Conservation (phyloP, 768 basidiomycete genomes). For the Kwoniella heveanensis region DNA sequence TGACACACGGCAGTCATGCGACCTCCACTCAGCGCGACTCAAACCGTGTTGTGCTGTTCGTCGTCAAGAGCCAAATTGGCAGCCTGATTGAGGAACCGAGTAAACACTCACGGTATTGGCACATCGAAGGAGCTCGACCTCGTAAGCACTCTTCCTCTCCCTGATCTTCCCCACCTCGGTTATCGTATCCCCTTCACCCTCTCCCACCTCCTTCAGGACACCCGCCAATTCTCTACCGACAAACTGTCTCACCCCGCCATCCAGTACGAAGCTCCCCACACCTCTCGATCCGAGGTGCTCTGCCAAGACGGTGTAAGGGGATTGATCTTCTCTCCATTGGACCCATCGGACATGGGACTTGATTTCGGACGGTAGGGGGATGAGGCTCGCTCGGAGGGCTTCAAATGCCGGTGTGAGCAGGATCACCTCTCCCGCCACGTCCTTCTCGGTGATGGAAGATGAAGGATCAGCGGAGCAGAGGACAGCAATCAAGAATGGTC, state of each 20-base stretch:
- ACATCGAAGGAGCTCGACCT: constrained; percentile 72
- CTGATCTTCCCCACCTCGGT: constrained; percentile 65
- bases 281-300: constrained; percentile 40
- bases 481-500: constrained; percentile 72
- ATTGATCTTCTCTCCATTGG: constrained; percentile 65
- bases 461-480: constrained; percentile 55
- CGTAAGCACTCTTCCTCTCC: constrained; percentile 72
- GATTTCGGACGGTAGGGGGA: constrained; percentile 60
- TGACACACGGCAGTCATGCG: too few species aligned
- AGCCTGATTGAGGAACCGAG: too few species aligned
- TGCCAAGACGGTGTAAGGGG: constrained; percentile 66
- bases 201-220: constrained; percentile 56
- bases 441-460: neutral
- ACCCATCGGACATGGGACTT: constrained; percentile 55
- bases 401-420: constrained; percentile 80
- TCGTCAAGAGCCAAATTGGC: too few species aligned
- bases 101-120: constrained; percentile 68
- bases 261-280: constrained; percentile 60
- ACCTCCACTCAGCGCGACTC: too few species aligned
- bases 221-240: constrained; percentile 65
- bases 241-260: constrained; percentile 39
- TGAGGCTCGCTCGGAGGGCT: constrained; percentile 66
- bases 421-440: constrained; percentile 59
- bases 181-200: constrained; percentile 40
- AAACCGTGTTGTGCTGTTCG: too few species aligned